A percentile compares a stretch with the other conserved stretches of the same genome.
Evolutionary conservation across 2,329 filamentous ascomycete genomes (phyloP).

Genomic region (Fusarium tanahbumbuense): DNA sequence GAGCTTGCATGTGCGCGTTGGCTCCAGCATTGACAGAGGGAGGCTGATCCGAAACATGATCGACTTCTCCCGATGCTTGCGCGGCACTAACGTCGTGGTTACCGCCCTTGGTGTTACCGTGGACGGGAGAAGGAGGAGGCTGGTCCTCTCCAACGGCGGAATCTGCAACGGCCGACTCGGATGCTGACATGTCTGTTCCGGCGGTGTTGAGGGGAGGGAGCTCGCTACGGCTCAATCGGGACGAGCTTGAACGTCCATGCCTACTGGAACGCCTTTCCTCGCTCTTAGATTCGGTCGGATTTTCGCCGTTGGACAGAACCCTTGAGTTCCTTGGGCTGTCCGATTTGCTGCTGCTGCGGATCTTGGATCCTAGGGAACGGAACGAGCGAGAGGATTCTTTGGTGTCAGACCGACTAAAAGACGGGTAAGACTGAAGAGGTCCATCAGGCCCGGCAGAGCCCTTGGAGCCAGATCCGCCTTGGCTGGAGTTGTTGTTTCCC

Average conservation of each 20-base stretch:
- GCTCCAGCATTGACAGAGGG: slow-evolving; percentile 73
- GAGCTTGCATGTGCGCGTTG: slow-evolving; percentile 71
- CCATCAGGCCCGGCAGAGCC: slow-evolving; percentile 59
- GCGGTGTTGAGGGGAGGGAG: slow-evolving; percentile 55
- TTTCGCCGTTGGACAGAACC: slow-evolving; percentile 71
- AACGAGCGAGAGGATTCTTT: slow-evolving; percentile 92
- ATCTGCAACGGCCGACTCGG: slow-evolving; percentile 55
- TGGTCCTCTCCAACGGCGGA: slow-evolving; percentile 59
- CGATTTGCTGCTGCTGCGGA: slow-evolving; percentile 75
- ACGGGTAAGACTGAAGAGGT: slow-evolving; percentile 83
- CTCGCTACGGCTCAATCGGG: slow-evolving; percentile 61
- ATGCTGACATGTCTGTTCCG: slow-evolving; percentile 55
- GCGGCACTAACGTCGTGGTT: slow-evolving; percentile 84
- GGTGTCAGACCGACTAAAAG: slow-evolving; percentile 91
- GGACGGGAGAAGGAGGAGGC: slow-evolving; percentile 87
- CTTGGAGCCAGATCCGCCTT: slow-evolving; percentile 63
- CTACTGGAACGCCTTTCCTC: slow-evolving; percentile 80
- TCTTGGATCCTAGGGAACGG: slow-evolving; percentile 87
- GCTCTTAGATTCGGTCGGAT: slow-evolving; percentile 63
- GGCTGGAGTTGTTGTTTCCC: slow-evolving; percentile 81
- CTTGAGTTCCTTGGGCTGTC: slow-evolving; percentile 86
- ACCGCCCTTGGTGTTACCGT: slow-evolving; percentile 77
- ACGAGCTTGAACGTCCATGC: slow-evolving; percentile 65
- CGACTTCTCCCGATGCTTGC: slow-evolving; percentile 89
- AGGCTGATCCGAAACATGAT: slow-evolving; percentile 91